Base-by-base conservation (phyloP, 192 early-diverging fungal genomes). In the Dissophora ornata region DNA sequence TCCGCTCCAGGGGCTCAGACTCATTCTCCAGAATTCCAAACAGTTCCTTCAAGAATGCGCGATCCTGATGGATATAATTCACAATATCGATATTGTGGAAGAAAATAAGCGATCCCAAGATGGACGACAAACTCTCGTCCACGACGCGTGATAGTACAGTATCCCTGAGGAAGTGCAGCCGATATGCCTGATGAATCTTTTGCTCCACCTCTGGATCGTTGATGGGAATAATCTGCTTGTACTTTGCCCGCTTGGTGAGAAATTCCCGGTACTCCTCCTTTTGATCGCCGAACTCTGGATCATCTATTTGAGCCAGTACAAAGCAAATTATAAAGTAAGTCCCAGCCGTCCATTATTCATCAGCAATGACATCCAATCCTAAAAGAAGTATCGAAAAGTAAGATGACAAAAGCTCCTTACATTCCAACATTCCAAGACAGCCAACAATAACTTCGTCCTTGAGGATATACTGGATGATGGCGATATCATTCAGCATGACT, bases 61-160 rank as follows among this genome's bases (percentile, higher is more conserved):
- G 74, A 67, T 95, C 88, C 30, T 89, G 80, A 52, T 89, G 87
- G 47, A 98, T 69, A 61, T 91, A 85, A 53, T 74, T 86, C 25
- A 95, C 83, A 49, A 98, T 95, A 32, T 97, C 95, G 26, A 90
- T 83, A 61, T 97, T 87, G 69, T 95, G 94, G 79, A 90, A 90
- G 62, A 92, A 94, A 8, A 92, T 88, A 40, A 95, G 78, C 0
- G 91, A 87, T 28, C 88, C 88, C 51, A 98, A 79, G 18, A 88
- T 83, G 9, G 95, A 85, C 33, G 88, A 82, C 4, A 90, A 90
- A 11, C 79, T 82, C 21, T 98, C 96, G 57, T 96, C 94, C 15
- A 96, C 62, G 46, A 89, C 75, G 1, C 89, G 85, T 7, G 88
- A 87, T 21, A 98, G 83, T 1, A 93, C 91, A 0, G 91, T 91